Base-by-base conservation (phyloP, 345 rosid genomes). In the Sisymbrium irio region DNA sequence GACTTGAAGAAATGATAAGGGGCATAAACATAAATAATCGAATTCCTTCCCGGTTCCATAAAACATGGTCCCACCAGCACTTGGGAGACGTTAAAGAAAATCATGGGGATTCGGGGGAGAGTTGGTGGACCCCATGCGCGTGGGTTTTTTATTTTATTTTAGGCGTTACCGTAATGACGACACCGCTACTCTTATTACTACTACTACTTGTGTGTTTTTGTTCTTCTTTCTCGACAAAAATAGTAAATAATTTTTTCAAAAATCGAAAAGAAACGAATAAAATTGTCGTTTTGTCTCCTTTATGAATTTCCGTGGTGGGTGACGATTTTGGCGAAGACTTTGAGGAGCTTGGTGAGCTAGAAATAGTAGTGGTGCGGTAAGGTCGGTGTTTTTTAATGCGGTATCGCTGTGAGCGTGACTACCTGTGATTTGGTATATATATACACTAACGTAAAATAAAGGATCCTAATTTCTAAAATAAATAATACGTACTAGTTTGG, bases 271-370 rank as follows among this genome's bases (percentile, higher is more conserved):
- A 68, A 37, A 54, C 22, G 4, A 63, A 32, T 3, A 9, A 67
- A 51, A 0, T 67, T 68, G 79, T 68, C 74, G 64, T 61, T 15
- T 75, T 61, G 64, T 67, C 14, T 61, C 9, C 33, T 36, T 69
- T 54, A 76, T 54, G 59, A 76, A 61, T 69, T 69, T 42, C 59
- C 65, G 59, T 69, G 75, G 62, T 62, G 57, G 40, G 65, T 69
- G 75, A 76, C 79, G 79, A 61, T 25, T 67, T 20, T 42, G 0
- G 50, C 51, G 71, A 62, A 35, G 79, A 69, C 75, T 69, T 76
- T 62, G 64, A 67, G 65, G 71, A 46, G 41, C 28, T 62, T 47
- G 41, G 65, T 68, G 74, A 61, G 53, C 58, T 65, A 65, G 22
- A 66, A 45, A 56, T 57, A 50, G 60, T 65, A 41, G 71, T 64